Conservation (phyloP, 2,329 filamentous ascomycete genomes). For the Fusarium illudens region DNA sequence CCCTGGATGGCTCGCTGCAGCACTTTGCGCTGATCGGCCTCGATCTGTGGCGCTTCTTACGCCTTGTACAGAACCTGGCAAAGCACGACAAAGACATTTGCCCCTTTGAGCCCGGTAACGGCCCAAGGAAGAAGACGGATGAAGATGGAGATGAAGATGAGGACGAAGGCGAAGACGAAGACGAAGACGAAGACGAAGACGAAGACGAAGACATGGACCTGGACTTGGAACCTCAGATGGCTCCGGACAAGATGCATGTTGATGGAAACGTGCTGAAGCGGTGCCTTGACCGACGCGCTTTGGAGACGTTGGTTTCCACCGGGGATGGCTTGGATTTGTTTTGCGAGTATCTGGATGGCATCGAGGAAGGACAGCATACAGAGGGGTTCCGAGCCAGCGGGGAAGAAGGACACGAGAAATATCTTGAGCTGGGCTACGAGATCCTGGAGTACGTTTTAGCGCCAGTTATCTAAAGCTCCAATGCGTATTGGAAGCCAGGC, state of each 20-base stretch:
- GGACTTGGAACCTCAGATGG: constrained; percentile 46
- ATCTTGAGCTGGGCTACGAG: constrained; percentile 61
- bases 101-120: constrained; percentile 51
- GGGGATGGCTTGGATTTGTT: constrained; percentile 52
- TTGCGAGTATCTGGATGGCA: constrained; percentile 56
- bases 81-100: constrained; percentile 57
- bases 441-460: constrained; percentile 63
- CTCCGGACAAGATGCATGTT: constrained; percentile 66
- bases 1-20: constrained; percentile 74
- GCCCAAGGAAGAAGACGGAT: constrained; percentile 8
- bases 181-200: no score
- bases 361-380: constrained; percentile 58
- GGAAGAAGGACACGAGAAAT: constrained; percentile 43
- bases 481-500: not conserved
- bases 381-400: constrained; percentile 40
- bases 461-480: constrained; percentile 53
- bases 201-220: constrained; percentile 31
- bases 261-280: constrained; percentile 71
- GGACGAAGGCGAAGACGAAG: no score
- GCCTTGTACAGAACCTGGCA: constrained; percentile 76
- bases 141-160: no score
- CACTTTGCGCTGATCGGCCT: constrained; percentile 73
- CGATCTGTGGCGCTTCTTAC: constrained; percentile 72
- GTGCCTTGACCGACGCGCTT: constrained; percentile 56
- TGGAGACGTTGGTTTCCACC: constrained; percentile 54